Evolutionary conservation across 768 basidiomycete genomes (phyloP).

Genomic region (Pleurotus pulmonarius): DNA sequence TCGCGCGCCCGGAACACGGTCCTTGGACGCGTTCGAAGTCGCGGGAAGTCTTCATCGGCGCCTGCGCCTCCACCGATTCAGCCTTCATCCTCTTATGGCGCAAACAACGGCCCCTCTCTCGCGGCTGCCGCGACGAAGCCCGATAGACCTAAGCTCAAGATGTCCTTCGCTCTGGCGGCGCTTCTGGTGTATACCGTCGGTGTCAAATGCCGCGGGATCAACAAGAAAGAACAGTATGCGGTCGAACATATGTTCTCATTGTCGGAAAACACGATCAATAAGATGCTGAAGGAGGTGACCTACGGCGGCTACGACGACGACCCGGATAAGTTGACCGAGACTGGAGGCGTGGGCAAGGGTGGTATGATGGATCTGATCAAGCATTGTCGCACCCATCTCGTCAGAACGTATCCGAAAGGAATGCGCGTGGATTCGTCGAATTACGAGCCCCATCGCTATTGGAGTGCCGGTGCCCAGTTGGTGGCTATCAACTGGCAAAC

Average conservation of each 20-base stretch:
- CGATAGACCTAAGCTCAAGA: constrained; percentile 1
- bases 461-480: constrained; percentile 87
- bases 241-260: constrained; percentile 90
- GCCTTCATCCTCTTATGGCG: background rate
- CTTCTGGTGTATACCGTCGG: constrained; percentile 96
- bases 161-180: constrained; percentile 47
- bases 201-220: constrained; percentile 91
- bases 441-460: constrained; percentile 87
- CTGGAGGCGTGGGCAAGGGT: constrained; percentile 4
- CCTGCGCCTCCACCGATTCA: constrained; percentile 9
- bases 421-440: constrained; percentile 81
- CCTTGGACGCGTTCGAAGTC: constrained; percentile 36
- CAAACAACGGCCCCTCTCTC: background rate
- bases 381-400: constrained; percentile 83
- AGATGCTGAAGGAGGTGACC: constrained; percentile 56
- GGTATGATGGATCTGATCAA: constrained; percentile 76
- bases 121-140: background rate
- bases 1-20: constrained; percentile 35
- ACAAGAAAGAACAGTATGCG: constrained; percentile 84
- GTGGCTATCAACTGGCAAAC: constrained; percentile 99
- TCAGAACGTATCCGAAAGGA: constrained; percentile 88
- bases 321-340: background rate
- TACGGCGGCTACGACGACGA: constrained; percentile 1
- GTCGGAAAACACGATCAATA: constrained; percentile 80
- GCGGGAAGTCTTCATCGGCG: constrained; percentile 22